Percentiles rank a stretch among this genome's conserved stretches.
phyloP scores from a whole-genome alignment of 2,329 filamentous ascomycete species.

The Cercospora zeina region DNA sequence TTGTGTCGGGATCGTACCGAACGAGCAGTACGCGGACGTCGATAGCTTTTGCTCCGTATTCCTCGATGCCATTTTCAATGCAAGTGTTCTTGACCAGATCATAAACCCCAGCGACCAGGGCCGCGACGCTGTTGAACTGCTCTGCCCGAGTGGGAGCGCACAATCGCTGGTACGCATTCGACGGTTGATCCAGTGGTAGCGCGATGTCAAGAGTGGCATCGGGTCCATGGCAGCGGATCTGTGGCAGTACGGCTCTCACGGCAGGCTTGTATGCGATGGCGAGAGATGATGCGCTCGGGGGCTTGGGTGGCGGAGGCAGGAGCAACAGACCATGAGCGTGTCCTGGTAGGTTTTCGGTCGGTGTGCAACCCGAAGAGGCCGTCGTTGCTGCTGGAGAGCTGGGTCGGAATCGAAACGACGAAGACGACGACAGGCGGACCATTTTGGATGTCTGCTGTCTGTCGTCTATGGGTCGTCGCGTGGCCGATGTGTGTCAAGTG shows the following conservation, averaged over 20 bases:
- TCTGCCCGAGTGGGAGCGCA: background rate
- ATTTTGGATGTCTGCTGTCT: background rate
- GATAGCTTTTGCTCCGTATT: background rate
- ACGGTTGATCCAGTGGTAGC: background rate
- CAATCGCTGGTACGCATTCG: background rate
- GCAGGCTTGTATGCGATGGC: constrained; percentile 7
- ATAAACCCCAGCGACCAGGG: background rate
- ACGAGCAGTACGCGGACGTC: background rate
- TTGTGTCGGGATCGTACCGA: background rate
- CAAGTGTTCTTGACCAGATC: background rate
- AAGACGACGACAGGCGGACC: background rate
- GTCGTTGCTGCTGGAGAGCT: background rate
- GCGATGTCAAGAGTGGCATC: constrained; percentile 1
- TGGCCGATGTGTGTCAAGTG: background rate
- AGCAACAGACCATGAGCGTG: background rate
- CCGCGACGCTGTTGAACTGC: background rate
- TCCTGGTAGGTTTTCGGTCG: background rate
- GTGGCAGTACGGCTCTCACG: background rate
- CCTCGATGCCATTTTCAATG: background rate
- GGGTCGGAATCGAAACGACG: background rate
- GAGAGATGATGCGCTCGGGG: background rate
- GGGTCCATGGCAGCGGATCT: background rate
- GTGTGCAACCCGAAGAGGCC: background rate
- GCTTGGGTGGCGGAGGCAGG: background rate
- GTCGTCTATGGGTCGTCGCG: background rate